Base-by-base conservation (phyloP, 2,329 filamentous ascomycete genomes). In the Colletotrichum graminicola region DNA sequence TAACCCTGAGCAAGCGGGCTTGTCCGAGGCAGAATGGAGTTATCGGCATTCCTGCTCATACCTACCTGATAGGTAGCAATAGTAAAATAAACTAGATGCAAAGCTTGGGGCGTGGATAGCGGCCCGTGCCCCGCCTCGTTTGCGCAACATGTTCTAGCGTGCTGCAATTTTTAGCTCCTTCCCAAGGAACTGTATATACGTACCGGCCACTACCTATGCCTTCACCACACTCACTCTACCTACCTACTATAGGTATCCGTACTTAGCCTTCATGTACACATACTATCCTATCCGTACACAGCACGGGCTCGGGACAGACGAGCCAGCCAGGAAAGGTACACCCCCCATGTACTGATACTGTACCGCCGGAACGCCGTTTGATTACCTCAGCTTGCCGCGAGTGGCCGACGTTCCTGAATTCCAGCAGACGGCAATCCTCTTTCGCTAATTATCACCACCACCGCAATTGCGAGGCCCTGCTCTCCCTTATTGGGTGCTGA, bases 101-200 rank as follows among this genome's bases (percentile, higher is more conserved):
- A 66, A 70, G 67, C 67, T 66, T 56, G 47, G 63, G 66, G 55
- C 39, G 51, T 56, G 43, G 12, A 52, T 16, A 34, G 45, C 64
- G 68, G 68, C 64, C 68, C 68, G 64, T 68, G 68, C 64, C 64
- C 68, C 64, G 29, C 39, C 55, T 43, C 41, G 36, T 67, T 47
- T 36, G 18, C 51, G 26, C 14, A 5, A 7, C 3, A 47, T 12
- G 41, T n/a, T 36, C 51, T 47, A 65, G 62, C 49, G 51, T 26
- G 18, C 21, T 57, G 56, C 47, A 66, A 36, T 66, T 61, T 61
- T 66, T 51, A 54, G 64, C 39, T 41, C 55, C 23, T 47, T 34
- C n/a, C 52, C 18, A 23, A 52, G 32, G 26, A 12, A 10, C 47
- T 51, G 3, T 8, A 26, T 52, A 2, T 26, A 34, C 47, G 45